Evolutionary conservation across 306 rosid species (phyloP), one percentile per base, ranked within the genome.

Genomic region (Ormosia semicastrata): DNA sequence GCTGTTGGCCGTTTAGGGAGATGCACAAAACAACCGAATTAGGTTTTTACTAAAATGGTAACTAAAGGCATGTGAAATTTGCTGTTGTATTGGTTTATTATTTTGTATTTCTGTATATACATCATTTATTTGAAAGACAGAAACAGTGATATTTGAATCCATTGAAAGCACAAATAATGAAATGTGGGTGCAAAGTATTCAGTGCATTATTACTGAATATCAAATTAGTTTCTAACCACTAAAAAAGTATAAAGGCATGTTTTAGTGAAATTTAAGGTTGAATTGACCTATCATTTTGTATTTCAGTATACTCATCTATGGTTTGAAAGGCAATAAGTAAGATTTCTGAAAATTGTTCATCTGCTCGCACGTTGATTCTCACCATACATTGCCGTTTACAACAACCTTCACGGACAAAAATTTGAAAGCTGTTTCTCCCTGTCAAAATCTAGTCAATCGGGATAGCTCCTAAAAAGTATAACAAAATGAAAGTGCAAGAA

Each of bases 401-500:
- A 52, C 40, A 71, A 50, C 54, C 64, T 44, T 49, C 64, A 46
- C 46, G 10, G 60, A n/a, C 47, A 76, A 65, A 76, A 65, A 13
- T 52, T 44, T 81, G 62, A 58, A 62, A 46, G 77, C 59, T 24
- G 76, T 71, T 58, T 85, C 75, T 82, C 77, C 68, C 75, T 44
- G 46, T 81, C 77, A 84, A 84, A 81, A 37, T 12, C 36, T 34
- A 15, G 81, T 46, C 68, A 73, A 78, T 49, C 33, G 43, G 13
- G 37, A 59, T 36, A 68, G 76, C 71, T 69, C 60, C 71, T 78
- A 60, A 54, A 57, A 41, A 66, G 65, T 32, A 65, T 40, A 82
- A 79, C 47, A 84, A 50, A 76, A 50, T 3, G 77, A 49, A 60
- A 80, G 65, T 53, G 71, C 18, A 29, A 15, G 52, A 32, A 52